These are phyloP conservation scores for Aspergillus pseudoviridinutans DNA, from an alignment of 2,329 filamentous ascomycete genomes.

Conservation along the genomic window DNA sequence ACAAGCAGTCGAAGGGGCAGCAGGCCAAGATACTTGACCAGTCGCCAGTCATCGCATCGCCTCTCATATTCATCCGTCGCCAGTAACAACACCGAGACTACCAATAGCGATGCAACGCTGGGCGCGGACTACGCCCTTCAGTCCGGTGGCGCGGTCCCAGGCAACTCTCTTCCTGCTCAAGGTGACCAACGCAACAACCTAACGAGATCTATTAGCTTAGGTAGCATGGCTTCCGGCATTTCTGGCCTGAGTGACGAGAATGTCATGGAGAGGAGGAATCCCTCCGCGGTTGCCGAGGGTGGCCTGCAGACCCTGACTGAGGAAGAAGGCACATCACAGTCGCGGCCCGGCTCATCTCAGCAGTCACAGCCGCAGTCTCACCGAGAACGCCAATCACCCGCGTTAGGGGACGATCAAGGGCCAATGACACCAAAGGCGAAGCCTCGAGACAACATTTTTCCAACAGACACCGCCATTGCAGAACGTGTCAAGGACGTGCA, in stretches of 20 bases:
- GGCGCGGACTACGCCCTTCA: slow-evolving; percentile 79
- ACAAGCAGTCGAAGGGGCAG: slow-evolving; percentile 33
- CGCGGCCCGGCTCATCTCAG: slow-evolving; percentile 38
- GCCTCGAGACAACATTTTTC: slow-evolving; percentile 55
- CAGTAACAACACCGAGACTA: slow-evolving; percentile 55
- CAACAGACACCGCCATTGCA: slow-evolving; percentile 83
- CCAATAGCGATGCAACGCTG: slow-evolving; percentile 67
- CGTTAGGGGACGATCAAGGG: slow-evolving; percentile 40
- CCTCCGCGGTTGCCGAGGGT: slow-evolving; percentile 41
- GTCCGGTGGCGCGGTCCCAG: slow-evolving; percentile 69
- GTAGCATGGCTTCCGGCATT: slow-evolving; percentile 78
- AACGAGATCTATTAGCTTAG: slow-evolving; percentile 76
- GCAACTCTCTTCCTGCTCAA: slow-evolving; percentile 20
- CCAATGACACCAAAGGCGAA: slow-evolving; percentile 69
- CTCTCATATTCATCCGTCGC: slow-evolving; percentile 56
- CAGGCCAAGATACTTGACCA: slow-evolving; percentile 54
- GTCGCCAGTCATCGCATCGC: slow-evolving; percentile 54
- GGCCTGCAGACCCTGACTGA: slow-evolving; percentile 58
- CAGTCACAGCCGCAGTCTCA: slow-evolving; percentile 24
- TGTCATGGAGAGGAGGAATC: slow-evolving; percentile 39
- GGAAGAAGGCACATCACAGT: slow-evolving; percentile 45
- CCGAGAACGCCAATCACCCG: slow-evolving; percentile 15
- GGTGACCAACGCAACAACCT: slow-evolving; percentile 45
- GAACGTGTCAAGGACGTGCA: slow-evolving; percentile 86
- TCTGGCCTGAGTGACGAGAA: slow-evolving; percentile 52